A percentile compares a stretch with the other conserved stretches of the same genome.
phyloP scores from a whole-genome alignment of 495 filamentous ascomycete genomes.

The Articulospora tetracladia region DNA sequence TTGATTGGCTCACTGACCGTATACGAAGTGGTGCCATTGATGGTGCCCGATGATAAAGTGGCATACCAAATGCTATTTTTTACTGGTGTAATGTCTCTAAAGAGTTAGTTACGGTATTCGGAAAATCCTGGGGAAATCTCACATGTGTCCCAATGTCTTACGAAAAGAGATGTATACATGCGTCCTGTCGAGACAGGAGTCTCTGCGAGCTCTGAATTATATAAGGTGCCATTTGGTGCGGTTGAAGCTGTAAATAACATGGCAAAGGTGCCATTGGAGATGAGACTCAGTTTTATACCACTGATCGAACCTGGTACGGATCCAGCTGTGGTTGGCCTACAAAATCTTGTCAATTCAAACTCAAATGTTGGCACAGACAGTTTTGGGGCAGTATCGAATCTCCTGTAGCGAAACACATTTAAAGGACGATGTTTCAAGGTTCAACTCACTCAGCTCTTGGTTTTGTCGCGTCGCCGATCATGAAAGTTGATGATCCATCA shows the following conservation, averaged over 20 bases:
- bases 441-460: conserved; percentile 31
- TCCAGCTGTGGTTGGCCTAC: conserved; percentile 33
- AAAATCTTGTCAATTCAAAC: background rate
- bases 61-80: conserved; percentile 64
- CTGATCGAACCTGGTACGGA: conserved; percentile 61
- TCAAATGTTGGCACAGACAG: too few relatives aligned
- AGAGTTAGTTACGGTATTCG: background rate
- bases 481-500: conserved; percentile 59
- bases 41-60: conserved; percentile 55
- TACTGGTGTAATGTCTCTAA: conserved; percentile 38
- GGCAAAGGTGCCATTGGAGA: conserved; percentile 57
- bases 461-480: conserved; percentile 52
- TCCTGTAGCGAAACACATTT: too few relatives aligned
- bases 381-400: too few relatives aligned
- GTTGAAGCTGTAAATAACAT: conserved; percentile 62
- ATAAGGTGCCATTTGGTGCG: conserved; percentile 54
- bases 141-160: conserved; percentile 70
- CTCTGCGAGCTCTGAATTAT: conserved; percentile 51
- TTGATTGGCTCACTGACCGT: conserved; percentile 40
- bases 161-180: conserved; percentile 64
- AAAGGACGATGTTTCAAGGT: too few relatives aligned
- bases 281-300: conserved; percentile 64
- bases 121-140: background rate
- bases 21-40: conserved; percentile 38
- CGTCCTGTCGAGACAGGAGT: conserved; percentile 53